phyloP scores from a whole-genome alignment of 768 basidiomycete species.

The Boletus vermiculosoides region DNA sequence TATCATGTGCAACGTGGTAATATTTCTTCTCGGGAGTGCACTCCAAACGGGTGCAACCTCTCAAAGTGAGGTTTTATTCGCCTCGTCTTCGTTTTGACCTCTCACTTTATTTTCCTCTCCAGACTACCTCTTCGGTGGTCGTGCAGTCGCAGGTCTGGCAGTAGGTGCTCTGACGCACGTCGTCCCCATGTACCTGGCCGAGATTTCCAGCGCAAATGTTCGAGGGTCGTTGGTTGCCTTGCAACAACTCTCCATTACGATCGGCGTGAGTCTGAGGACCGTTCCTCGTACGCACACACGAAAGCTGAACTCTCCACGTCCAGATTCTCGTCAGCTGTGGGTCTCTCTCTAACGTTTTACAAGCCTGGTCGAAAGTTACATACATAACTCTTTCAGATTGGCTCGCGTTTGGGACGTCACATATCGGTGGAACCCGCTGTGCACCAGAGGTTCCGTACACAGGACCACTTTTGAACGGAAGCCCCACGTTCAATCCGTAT shows the following conservation, averaged over 20 bases:
- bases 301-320: background rate
- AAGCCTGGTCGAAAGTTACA: background rate
- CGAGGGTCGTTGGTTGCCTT: slow-evolving; percentile 38
- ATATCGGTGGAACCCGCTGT: slow-evolving; percentile 34
- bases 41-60: slow-evolving; percentile 33
- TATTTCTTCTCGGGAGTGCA: slow-evolving; percentile 32
- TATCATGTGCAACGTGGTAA: slow-evolving; percentile 28
- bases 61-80: slow-evolving; percentile 5
- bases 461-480: slow-evolving; percentile 32
- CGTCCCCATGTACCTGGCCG: slow-evolving; percentile 37
- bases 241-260: slow-evolving; percentile 36
- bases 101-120: background rate
- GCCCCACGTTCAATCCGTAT: slow-evolving; percentile 29
- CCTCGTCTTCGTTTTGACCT: background rate
- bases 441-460: slow-evolving; percentile 30
- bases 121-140: slow-evolving; percentile 31
- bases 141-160: slow-evolving; percentile 23
- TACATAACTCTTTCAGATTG: slow-evolving; percentile 21
- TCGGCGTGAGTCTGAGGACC: slow-evolving; percentile 29
- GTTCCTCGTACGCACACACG: background rate
- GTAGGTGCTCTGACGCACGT: slow-evolving; percentile 25
- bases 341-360: background rate
- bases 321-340: slow-evolving; percentile 34
- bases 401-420: slow-evolving; percentile 34
- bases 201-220: slow-evolving; percentile 39